phyloP scores from a whole-genome alignment of 73 alveolate species.

The Paraurostyla sp. region DNA sequence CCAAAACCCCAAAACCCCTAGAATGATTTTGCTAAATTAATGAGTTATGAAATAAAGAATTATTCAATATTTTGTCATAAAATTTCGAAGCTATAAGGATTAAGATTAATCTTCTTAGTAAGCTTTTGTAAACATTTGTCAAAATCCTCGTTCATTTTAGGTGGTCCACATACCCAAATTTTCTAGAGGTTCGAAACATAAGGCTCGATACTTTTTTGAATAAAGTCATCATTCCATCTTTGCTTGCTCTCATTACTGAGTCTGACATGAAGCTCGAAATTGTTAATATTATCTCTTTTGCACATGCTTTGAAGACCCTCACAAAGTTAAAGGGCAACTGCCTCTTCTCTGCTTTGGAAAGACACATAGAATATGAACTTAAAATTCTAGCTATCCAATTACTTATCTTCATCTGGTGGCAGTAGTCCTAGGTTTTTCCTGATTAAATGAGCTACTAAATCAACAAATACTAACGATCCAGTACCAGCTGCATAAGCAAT shows the following conservation, averaged over 20 bases:
- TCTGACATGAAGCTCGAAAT: constrained; percentile 39
- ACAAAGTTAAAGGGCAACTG: constrained; percentile 31
- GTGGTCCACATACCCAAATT: constrained; percentile 73
- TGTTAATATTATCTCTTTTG: background rate
- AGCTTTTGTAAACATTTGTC: background rate
- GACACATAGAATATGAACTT: constrained; percentile 50
- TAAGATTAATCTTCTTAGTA: background rate
- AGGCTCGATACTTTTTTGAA: background rate
- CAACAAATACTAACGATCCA: constrained; percentile 70
- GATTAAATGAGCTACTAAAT: constrained; percentile 62
- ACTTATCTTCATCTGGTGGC: constrained; percentile 19
- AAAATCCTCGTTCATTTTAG: constrained; percentile 59
- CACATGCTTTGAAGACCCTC: constrained; percentile 39
- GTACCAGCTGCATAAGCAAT: constrained; percentile 74
- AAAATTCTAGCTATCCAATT: background rate
- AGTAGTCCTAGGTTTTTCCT: constrained; percentile 55
- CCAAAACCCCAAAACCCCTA: no score
- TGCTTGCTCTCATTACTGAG: constrained; percentile 10
- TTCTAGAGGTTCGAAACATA: background rate
- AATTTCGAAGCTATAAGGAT: background rate
- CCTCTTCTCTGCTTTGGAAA: constrained; percentile 14
- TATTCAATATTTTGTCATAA: no score
- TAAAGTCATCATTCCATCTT: constrained; percentile 29
- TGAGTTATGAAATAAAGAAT: no score
- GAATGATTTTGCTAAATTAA: no score